Evolutionary conservation across 2,329 filamentous ascomycete genomes (phyloP).

Genomic region (Xenoacremonium recifei): DNA sequence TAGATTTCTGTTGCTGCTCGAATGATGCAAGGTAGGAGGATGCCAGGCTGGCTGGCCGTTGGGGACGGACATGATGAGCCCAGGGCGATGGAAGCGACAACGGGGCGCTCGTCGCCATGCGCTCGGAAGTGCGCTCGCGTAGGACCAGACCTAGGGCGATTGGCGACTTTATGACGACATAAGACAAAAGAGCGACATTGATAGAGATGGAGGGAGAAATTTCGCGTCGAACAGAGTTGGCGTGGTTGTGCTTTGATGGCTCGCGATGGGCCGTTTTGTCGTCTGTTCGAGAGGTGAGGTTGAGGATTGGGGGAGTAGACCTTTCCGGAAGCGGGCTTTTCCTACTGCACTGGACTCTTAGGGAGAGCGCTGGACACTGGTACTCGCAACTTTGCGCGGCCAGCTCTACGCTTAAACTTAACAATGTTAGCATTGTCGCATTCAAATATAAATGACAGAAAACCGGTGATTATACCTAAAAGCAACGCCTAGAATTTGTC

Average conservation of each 20-base stretch:
- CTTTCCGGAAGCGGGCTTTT: conserved; percentile 41
- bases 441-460: too few relatives aligned
- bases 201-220: conserved; percentile 47
- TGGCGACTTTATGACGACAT: conserved; percentile 49
- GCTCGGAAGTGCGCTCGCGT: conserved; percentile 51
- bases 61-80: conserved; percentile 63
- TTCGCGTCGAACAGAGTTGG: conserved; percentile 39
- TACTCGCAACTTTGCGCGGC: conserved; percentile 13
- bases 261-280: conserved; percentile 48
- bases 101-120: conserved; percentile 55
- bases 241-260: conserved; percentile 51
- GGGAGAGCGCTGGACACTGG: conserved; percentile 17
- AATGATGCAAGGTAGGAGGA: conserved; percentile 51
- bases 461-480: too few relatives aligned
- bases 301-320: conserved; percentile 45
- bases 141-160: conserved; percentile 46
- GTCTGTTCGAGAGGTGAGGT: conserved; percentile 56
- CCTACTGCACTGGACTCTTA: too few relatives aligned
- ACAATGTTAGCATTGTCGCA: too few relatives aligned
- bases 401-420: too few relatives aligned
- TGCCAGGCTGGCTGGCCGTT: conserved; percentile 67
- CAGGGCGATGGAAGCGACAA: conserved; percentile 48
- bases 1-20: conserved; percentile 48
- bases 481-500: too few relatives aligned
- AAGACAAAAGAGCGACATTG: conserved; percentile 49